Base-by-base conservation (phyloP, 108 stramenopile genomes). In the Fistulifera pelliculosa region DNA sequence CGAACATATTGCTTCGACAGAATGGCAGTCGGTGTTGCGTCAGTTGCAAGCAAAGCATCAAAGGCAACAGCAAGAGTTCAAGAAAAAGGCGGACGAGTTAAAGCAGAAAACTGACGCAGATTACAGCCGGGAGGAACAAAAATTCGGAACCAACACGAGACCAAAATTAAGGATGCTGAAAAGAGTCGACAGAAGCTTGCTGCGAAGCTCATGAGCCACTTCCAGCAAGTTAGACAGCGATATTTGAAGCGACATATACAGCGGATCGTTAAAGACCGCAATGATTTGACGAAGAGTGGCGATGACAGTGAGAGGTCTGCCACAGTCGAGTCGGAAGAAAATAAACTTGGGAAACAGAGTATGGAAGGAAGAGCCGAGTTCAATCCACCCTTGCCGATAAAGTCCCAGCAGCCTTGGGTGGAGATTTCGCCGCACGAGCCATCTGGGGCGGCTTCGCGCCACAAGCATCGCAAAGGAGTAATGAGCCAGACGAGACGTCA, bases 391-490 rank as follows among this genome's bases (percentile, higher is more conserved):
- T 58, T 61, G 12, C 76, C 76, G 1, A 66, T 77, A 25, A 65
- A 60, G 35, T 65, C 67, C 3, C 21, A 28, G 27, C 47, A 23
- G 0, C 47, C 52, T 23, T 69, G 66, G 68, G 38, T 56, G 13
- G 54, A 55, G 14, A 39, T 14, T 4, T 67, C 56, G 1, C 31
- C 31, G 3, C 8, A 35, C 31, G 31, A 35, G 8, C 31, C 52
- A 41, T 49, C 76, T 45, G 77, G 74, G 5, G 61, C 77, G 16
- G 79, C 75, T 7, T 27, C 62, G 16, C 72, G 85, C 12, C 81
- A 87, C 56, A 87, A 80, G 45, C 81, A 78, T 27, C 66, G 85
- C 10, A 87, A 87, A 50, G 58, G 55, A 2, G 47, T 75, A 7
- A 58, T 79, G 42, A 80, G 65, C 38, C 72, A 68, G 31, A 69